Percentiles rank a stretch among this genome's conserved stretches.
Evolutionary conservation across 306 rosid species (phyloP).

Genomic region (apple (Malus domestica)): DNA sequence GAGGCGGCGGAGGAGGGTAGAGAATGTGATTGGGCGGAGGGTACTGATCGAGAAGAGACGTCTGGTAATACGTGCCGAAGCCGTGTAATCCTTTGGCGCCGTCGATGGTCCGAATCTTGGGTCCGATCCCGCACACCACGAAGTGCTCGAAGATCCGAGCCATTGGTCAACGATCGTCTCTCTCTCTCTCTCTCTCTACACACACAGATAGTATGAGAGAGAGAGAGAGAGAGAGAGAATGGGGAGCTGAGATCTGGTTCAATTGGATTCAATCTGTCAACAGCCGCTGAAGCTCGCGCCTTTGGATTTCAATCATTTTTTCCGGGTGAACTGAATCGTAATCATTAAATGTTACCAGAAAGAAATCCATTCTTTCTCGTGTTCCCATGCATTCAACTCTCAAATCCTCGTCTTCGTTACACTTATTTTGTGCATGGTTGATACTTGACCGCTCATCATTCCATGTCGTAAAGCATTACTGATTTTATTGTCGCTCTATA

Average conservation of each 20-base stretch:
- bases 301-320: not conserved
- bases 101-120: conserved; percentile 63
- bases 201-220: not conserved
- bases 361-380: too few relatives aligned
- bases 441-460: too few relatives aligned
- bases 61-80: conserved; percentile 43
- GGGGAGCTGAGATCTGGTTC: not conserved
- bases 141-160: conserved; percentile 92
- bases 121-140: conserved; percentile 96
- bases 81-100: conserved; percentile 88
- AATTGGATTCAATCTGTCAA: not conserved
- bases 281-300: not conserved
- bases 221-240: not conserved
- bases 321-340: not conserved
- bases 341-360: not conserved
- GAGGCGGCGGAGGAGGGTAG: conserved; percentile 96
- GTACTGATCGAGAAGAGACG: conserved; percentile 78
- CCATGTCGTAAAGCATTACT: too few relatives aligned
- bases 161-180: conserved; percentile 47
- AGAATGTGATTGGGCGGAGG: conserved; percentile 73
- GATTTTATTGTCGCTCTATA: too few relatives aligned
- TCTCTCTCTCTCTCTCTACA: not conserved
- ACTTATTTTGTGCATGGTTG: too few relatives aligned
- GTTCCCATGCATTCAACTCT: too few relatives aligned
- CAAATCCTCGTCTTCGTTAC: too few relatives aligned